Conservation (phyloP, 768 basidiomycete genomes). For the Pisolithus orientalis region DNA sequence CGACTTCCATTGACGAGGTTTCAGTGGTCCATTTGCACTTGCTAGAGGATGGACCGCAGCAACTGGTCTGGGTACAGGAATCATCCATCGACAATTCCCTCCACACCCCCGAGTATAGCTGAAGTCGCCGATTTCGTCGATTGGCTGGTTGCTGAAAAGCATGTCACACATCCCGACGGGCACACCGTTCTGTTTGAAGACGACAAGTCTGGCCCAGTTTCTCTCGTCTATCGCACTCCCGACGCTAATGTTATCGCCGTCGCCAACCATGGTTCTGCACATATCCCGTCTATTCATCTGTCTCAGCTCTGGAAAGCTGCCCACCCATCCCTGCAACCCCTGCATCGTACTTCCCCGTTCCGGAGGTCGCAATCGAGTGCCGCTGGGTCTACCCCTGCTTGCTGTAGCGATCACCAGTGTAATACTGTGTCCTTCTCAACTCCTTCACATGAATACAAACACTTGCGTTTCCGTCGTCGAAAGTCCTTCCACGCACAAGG, state of each 20-base stretch:
- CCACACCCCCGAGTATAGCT: constrained; percentile 23
- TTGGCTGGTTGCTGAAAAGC: constrained; percentile 17
- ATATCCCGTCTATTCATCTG: too few relatives aligned
- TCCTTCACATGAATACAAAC: too few relatives aligned
- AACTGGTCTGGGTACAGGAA: too few relatives aligned
- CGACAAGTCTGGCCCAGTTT: constrained; percentile 7
- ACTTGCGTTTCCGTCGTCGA: too few relatives aligned
- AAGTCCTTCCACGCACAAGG: too few relatives aligned
- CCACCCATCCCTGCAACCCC: constrained; percentile 47
- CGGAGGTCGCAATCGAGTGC: constrained; percentile 36
- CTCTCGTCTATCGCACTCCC: constrained; percentile 37
- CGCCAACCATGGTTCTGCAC: constrained; percentile 28
- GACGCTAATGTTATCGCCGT: constrained; percentile 22
- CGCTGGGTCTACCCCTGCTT: too few relatives aligned
- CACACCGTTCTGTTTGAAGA: constrained; percentile 14
- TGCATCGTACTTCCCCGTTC: too few relatives aligned
- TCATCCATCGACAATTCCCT: constrained; percentile 37
- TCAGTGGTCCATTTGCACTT: too few relatives aligned
- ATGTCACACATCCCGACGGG: constrained; percentile 7
- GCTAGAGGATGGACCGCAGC: too few relatives aligned
- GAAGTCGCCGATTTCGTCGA: constrained; percentile 34
- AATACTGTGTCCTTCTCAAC: too few relatives aligned
- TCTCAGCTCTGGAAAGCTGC: too few relatives aligned
- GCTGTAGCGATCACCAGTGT: too few relatives aligned
- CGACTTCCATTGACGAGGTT: background rate